Conservation (phyloP, 1,284 basidiomycete genomes). For the Boletellus dicymbophilus region DNA sequence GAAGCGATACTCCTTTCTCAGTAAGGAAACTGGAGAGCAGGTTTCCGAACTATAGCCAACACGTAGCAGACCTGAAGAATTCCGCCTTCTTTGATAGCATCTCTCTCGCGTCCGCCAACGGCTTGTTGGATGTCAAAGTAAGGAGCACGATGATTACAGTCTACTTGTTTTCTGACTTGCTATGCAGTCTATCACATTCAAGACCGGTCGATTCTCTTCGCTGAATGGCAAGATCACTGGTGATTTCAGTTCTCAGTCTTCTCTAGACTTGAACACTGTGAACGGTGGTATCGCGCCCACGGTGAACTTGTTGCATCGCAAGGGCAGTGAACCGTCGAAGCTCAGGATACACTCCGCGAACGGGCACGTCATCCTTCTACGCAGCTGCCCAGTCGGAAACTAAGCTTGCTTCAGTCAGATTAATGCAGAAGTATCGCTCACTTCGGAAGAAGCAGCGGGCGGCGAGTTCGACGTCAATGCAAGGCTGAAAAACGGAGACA, state of each 20-base stretch:
- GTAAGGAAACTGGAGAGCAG: slow-evolving; percentile 38
- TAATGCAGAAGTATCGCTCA: slow-evolving; percentile 29
- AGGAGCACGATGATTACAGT: not conserved
- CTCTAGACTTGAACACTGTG: slow-evolving; percentile 38
- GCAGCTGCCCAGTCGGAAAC: not conserved
- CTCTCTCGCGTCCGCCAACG: slow-evolving; percentile 29
- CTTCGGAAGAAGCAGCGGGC: slow-evolving; percentile 23
- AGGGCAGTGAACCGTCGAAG: slow-evolving; percentile 21
- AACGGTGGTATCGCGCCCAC: slow-evolving; percentile 40
- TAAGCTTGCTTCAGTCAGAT: slow-evolving; percentile 31
- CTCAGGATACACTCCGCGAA: slow-evolving; percentile 37
- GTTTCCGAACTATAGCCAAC: slow-evolving; percentile 36
- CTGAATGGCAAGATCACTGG: slow-evolving; percentile 43
- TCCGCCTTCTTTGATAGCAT: slow-evolving; percentile 36
- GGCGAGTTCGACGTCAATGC: slow-evolving; percentile 39
- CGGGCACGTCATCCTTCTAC: slow-evolving; percentile 31
- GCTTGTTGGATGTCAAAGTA: slow-evolving; percentile 34
- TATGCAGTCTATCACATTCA: slow-evolving; percentile 37
- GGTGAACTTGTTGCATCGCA: slow-evolving; percentile 36
- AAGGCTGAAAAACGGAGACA: slow-evolving; percentile 27
- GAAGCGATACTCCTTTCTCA: slow-evolving; percentile 17
- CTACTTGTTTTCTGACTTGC: slow-evolving; percentile 1
- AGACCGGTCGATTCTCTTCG: slow-evolving; percentile 32
- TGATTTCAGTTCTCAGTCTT: slow-evolving; percentile 37
- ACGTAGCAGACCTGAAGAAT: slow-evolving; percentile 31